These are phyloP conservation scores for Microbotryomycetes sp. DNA, from an alignment of 1,284 basidiomycete genomes.

Conservation along the genomic window DNA sequence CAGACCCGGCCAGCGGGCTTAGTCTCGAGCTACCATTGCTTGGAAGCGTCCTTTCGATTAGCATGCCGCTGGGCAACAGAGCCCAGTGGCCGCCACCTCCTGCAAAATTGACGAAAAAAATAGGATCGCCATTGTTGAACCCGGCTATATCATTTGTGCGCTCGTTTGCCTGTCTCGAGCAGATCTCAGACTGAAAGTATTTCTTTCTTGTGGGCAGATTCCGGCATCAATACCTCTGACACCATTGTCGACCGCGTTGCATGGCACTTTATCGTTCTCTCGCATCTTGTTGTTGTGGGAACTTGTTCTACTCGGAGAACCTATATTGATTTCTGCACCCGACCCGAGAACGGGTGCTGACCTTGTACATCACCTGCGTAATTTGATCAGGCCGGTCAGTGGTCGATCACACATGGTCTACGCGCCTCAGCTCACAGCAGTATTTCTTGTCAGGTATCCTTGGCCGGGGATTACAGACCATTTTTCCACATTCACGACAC, in stretches of 20 bases:
- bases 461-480: slow-evolving; percentile 37
- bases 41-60: slow-evolving; percentile 62
- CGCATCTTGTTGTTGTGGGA: slow-evolving; percentile 80
- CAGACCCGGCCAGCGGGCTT: slow-evolving; percentile 55
- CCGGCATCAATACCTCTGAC: slow-evolving; percentile 68
- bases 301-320: slow-evolving; percentile 77
- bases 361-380: slow-evolving; percentile 68
- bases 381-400: slow-evolving; percentile 70
- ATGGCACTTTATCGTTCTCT: slow-evolving; percentile 44
- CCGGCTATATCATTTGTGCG: background rate
- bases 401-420: too few relatives aligned
- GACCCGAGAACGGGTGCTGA: slow-evolving; percentile 69
- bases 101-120: slow-evolving; percentile 47
- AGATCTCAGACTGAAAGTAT: background rate
- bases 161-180: background rate
- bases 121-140: slow-evolving; percentile 37
- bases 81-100: slow-evolving; percentile 50
- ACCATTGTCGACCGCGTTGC: slow-evolving; percentile 57
- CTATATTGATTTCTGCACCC: slow-evolving; percentile 73
- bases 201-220: slow-evolving; percentile 48
- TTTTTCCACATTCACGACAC: slow-evolving; percentile 41
- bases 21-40: slow-evolving; percentile 70
- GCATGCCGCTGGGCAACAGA: slow-evolving; percentile 61
- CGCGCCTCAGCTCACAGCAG: too few relatives aligned
- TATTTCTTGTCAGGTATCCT: slow-evolving; percentile 2